Evolutionary conservation across 2,329 filamentous ascomycete genomes (phyloP).

Genomic region (Fusarium nelsonii): DNA sequence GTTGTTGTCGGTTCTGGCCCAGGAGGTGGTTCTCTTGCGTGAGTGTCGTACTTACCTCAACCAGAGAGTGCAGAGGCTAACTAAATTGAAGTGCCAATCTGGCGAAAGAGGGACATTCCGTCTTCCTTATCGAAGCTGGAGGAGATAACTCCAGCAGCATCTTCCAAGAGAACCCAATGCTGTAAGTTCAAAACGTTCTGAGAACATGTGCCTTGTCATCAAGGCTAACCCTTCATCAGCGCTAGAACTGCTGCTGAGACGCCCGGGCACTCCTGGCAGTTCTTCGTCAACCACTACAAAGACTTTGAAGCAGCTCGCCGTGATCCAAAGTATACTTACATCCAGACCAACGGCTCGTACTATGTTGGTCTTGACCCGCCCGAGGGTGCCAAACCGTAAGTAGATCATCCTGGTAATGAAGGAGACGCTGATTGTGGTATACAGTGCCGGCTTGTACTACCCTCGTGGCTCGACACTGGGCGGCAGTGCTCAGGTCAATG

Average conservation of each 20-base stretch:
- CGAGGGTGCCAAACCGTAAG: conserved; percentile 3
- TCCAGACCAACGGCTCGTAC: conserved; percentile 15
- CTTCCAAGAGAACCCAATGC: background rate
- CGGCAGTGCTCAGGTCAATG: conserved; percentile 5
- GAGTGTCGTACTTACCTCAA: background rate
- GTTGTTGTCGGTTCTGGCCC: conserved; percentile 6
- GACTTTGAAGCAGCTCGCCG: conserved; percentile 13
- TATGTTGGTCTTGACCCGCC: conserved; percentile 18
- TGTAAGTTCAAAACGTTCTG: background rate
- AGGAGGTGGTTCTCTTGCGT: conserved; percentile 14
- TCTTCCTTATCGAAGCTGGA: conserved; percentile 17
- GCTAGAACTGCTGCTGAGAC: conserved; percentile 10
- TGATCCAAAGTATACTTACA: conserved; percentile 18
- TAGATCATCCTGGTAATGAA: too few species aligned
- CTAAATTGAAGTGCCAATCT: background rate
- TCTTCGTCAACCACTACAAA: conserved; percentile 15
- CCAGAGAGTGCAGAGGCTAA: fast-evolving
- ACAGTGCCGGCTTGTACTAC: conserved; percentile 8
- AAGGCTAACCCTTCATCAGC: fast-evolving
- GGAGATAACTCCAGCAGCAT: conserved; percentile 1
- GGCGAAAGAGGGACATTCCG: background rate
- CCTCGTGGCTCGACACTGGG: conserved; percentile 13
- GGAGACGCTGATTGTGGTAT: background rate
- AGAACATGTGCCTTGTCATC: background rate
- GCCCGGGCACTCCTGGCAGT: conserved; percentile 3